Evolutionary conservation across 306 rosid species (phyloP).

Genomic region (Oxytropis ochrocephala): DNA sequence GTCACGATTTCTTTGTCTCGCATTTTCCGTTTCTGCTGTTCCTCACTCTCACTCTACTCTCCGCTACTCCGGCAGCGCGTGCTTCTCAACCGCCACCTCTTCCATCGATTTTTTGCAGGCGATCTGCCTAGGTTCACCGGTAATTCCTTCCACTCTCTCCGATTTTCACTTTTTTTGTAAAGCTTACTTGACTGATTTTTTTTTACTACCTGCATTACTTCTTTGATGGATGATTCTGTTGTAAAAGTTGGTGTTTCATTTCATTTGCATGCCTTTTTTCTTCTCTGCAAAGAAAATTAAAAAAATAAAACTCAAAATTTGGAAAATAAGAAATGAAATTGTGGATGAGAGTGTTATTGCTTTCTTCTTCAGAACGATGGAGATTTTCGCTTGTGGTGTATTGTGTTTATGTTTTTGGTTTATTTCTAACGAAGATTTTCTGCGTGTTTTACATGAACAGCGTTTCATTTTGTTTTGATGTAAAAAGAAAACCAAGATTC

Average conservation of each 20-base stretch:
- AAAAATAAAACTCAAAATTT: neutral
- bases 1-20: neutral
- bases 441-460: neutral
- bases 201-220: constrained; percentile 1
- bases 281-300: neutral
- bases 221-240: neutral
- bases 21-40: neutral
- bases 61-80: constrained; percentile 2
- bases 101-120: neutral
- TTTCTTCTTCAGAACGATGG: neutral
- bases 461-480: neutral
- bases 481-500: neutral
- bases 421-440: neutral
- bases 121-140: constrained; percentile 1
- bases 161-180: neutral
- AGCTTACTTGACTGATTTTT: neutral
- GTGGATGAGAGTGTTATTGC: too few relatives aligned
- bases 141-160: neutral
- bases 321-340: neutral
- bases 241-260: neutral
- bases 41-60: neutral
- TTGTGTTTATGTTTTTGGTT: too few relatives aligned
- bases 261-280: neutral
- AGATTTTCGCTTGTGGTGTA: neutral
- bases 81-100: neutral